Evolutionary conservation across 2,329 filamentous ascomycete species (phyloP), one percentile per base, ranked within the genome.

Genomic region (Neonectria ditissima): DNA sequence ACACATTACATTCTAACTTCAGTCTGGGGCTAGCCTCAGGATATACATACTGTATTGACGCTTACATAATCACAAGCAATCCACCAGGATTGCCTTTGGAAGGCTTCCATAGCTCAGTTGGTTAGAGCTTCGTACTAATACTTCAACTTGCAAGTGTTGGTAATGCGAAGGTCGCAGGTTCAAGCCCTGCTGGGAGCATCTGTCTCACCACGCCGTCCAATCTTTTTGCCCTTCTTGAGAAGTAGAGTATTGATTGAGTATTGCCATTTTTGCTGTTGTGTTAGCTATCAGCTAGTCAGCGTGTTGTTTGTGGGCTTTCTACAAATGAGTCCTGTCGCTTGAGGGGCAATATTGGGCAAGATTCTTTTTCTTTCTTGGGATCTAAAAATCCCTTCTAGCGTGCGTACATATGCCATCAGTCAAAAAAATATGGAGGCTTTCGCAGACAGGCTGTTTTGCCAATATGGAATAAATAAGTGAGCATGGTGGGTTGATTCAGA

Each of bases 101-200:
- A 48, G 68, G 68, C 68, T 69, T 69, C 67, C 67, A 65, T 69
- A 72, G 72, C 71, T 71, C 65, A 72, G 68, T 66, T 70, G 69
- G 69, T 70, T 66, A 69, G 65, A 65, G 65, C 68, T 57, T 70
- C 60, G 67, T 68, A 65, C 67, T 70, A 69, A 69, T 69, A 69
- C 51, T 65, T 55, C 48, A 54, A 52, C 43, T n/a, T 53, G 11
- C 55, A 41, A 61, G 52, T 48, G 32, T 70, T 47, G 50, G 67
- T 68, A 53, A 72, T 72, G 69, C 66, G 64, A 67, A 66, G 69
- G 67, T 70, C 68, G 67, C 60, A 69, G 68, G 69, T 70, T 72
- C 69, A 66, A 72, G 66, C 68, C 69, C 64, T 66, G 61, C 57
- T 57, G 64, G 61, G 61, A 66, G 64, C 69, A 68, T 44, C 16